phyloP scores from a whole-genome alignment of 371 early-diverging fungal genomes.

The Fennellomyces sp. region DNA sequence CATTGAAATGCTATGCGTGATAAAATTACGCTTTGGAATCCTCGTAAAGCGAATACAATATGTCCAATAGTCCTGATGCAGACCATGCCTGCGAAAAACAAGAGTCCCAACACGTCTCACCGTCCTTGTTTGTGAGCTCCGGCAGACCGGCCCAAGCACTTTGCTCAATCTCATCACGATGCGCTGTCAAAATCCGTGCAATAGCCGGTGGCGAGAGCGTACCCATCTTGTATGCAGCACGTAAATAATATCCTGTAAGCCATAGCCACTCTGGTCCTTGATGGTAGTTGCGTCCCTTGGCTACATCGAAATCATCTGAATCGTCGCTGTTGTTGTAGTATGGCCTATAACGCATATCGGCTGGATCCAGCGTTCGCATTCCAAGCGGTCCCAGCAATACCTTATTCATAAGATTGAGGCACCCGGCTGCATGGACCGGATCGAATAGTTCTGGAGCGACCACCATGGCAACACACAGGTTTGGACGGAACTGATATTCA shows the following conservation, averaged over 20 bases:
- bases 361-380: slow-evolving; percentile 94
- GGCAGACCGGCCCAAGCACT: slow-evolving; percentile 90
- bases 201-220: slow-evolving; percentile 42
- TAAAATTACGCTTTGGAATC: too few species aligned
- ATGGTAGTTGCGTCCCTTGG: slow-evolving; percentile 97
- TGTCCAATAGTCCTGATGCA: slow-evolving; percentile 70
- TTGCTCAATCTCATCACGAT: slow-evolving; percentile 70
- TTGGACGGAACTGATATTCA: slow-evolving; percentile 95
- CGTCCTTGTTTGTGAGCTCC: slow-evolving; percentile 93
- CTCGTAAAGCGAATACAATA: too few species aligned
- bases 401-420: slow-evolving; percentile 68
- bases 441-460: slow-evolving; percentile 94
- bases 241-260: slow-evolving; percentile 86
- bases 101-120: slow-evolving; percentile 78
- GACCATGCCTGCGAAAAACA: slow-evolving; percentile 98
- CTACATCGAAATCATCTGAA: slow-evolving; percentile 76
- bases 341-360: slow-evolving; percentile 88
- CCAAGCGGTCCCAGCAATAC: slow-evolving; percentile 86
- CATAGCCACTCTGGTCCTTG: slow-evolving; percentile 98
- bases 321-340: slow-evolving; percentile 92
- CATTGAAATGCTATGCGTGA: too few species aligned
- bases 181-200: slow-evolving; percentile 69
- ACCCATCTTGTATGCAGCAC: slow-evolving; percentile 80
- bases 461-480: slow-evolving; percentile 89
- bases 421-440: slow-evolving; percentile 70